These are phyloP conservation scores for Trichoderma afroharzianum DNA, from an alignment of 2,329 filamentous ascomycete genomes.

Conservation along the genomic window DNA sequence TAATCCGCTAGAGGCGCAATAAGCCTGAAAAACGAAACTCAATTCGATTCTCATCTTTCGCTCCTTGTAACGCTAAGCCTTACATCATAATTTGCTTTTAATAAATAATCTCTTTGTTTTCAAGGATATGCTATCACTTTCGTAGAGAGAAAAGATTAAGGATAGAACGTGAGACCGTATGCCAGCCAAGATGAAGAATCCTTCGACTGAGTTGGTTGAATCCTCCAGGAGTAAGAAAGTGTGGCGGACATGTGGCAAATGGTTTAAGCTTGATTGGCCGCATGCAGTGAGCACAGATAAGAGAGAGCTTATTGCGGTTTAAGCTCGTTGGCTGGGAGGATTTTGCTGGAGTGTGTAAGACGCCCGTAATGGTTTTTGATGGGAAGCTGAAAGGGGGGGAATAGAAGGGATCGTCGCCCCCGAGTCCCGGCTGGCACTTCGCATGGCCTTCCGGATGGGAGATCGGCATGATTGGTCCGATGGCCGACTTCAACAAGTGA, in stretches of 20 bases:
- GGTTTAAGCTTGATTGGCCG: background rate
- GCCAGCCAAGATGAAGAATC: background rate
- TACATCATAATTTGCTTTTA: no score
- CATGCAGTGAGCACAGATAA: background rate
- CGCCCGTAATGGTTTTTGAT: background rate
- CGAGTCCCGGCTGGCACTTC: background rate
- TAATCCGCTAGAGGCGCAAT: background rate
- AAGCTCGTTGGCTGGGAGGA: background rate
- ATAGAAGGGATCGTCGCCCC: background rate
- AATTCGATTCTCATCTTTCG: background rate
- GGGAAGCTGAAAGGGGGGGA: background rate
- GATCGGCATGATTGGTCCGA: background rate
- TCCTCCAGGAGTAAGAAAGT: background rate
- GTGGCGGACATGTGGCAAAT: background rate
- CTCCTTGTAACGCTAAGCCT: background rate
- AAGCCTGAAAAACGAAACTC: background rate
- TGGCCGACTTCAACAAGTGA: background rate
- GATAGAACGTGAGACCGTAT: background rate
- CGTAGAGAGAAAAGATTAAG: background rate
- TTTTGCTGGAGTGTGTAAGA: background rate
- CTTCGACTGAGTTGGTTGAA: background rate
- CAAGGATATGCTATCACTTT: background rate
- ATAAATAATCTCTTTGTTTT: background rate
- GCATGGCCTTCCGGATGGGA: background rate
- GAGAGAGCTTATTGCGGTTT: background rate